Evolutionary conservation across 176 grass and related monocot genomes (phyloP).

Genomic region (Hordeum marinum): DNA sequence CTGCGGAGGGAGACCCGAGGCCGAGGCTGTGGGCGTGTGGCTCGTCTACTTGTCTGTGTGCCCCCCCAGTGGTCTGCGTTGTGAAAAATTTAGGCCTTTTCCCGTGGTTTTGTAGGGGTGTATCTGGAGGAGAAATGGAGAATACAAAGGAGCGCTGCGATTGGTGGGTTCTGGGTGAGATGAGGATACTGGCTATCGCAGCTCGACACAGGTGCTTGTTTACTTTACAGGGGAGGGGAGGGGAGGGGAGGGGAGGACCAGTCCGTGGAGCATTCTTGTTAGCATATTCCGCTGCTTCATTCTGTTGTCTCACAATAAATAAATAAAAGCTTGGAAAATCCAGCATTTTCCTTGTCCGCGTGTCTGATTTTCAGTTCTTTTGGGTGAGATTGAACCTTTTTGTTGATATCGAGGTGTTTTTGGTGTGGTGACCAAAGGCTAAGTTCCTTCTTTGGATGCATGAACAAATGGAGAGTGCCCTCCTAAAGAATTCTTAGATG

Average conservation of each 20-base stretch:
- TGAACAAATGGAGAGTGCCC: not conserved
- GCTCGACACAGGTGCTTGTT: not conserved
- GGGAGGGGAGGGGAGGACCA: not conserved
- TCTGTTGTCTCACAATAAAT: not conserved
- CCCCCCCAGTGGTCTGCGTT: not conserved
- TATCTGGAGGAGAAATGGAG: constrained; percentile 26
- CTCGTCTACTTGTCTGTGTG: not conserved
- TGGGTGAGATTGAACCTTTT: no score
- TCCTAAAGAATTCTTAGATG: not conserved
- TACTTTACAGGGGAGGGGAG: not conserved
- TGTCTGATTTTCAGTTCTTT: not conserved
- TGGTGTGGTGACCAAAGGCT: not conserved
- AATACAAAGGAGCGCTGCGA: constrained; percentile 49
- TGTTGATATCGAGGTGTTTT: not conserved
- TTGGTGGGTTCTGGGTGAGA: constrained; percentile 90
- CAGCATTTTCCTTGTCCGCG: not conserved
- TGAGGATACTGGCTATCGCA: constrained; percentile 40
- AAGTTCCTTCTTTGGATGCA: not conserved
- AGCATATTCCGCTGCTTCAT: not conserved
- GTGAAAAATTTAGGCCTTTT: not conserved
- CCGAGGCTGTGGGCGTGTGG: not conserved
- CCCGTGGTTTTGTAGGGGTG: constrained; percentile 20
- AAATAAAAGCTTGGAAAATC: not conserved
- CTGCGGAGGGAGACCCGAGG: constrained; percentile 30
- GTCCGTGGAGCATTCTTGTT: not conserved